Evolutionary conservation across 176 grass and related monocot genomes (phyloP), one percentile per base, ranked within the genome.

Genomic region (Rhynchospora tenuis): DNA sequence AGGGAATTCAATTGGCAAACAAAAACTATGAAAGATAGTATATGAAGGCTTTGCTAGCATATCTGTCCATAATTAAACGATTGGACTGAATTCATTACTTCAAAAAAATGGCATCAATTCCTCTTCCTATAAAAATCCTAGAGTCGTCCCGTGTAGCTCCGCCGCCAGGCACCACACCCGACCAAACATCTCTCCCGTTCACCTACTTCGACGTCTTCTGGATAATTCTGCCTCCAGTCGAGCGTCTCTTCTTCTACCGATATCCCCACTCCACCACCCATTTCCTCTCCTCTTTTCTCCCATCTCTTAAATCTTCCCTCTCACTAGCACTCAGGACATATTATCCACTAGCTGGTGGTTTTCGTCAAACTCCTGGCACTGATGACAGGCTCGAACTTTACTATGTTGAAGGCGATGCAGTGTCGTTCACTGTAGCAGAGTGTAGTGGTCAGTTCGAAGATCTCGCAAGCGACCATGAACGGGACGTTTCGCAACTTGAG

Each of bases 371-470:
- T 6, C 82, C 82, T 2, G 85, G 16, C 38, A 72, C 29, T 0
- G 2, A 68, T 9, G 8, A 85, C 28, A 78, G 27, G 15, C 66
- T 86, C 74, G 88, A 93, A 81, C 73, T 84, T 64, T 12, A 58
- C 84, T 93, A 90, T 81, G 47, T 31, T 6, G 73, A 85, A 4
- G 88, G 88, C 28, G 81, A 89, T 71, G 58, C 84, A 3, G 84
- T 90, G 33, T 0, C 81, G n/a, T 93, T 93, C 86, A 90, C 91
- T 13, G 55, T 90, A 24, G 91, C 86, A 9, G 91, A 89, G 69
- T 83, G 9, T 56, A 84, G 73, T 38, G 33, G 20, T 5, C 68
- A 73, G 10, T 24, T 90, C 58, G 68, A 83, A 13, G 52, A 54
- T 23, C 22, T 90, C 15, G 19, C 68, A 8, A 63, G 43, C 8